Percentiles rank a stretch among this genome's conserved stretches.
phyloP scores from a whole-genome alignment of 2,329 filamentous ascomycete species.

The Ophiostoma sp. region DNA sequence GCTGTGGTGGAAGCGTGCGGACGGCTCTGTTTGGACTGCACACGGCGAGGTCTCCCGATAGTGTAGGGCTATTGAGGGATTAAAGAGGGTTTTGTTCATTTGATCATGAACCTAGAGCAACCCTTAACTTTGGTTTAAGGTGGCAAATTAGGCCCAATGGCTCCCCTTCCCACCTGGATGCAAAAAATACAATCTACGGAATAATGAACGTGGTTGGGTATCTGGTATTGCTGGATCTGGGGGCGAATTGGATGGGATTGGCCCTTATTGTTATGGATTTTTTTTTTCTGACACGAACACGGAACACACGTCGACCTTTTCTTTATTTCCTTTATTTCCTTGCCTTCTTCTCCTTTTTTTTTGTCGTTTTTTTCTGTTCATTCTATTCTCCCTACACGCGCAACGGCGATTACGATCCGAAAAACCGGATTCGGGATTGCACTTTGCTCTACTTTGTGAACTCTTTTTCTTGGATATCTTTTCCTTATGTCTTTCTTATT shows the following conservation, averaged over 20 bases:
- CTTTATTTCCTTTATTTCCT: neutral
- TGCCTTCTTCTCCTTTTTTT: slow-evolving; percentile 6
- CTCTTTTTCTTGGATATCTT: neutral
- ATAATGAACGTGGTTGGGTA: neutral
- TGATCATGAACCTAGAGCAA: neutral
- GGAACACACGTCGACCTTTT: neutral
- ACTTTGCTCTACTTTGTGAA: neutral
- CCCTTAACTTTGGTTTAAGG: neutral
- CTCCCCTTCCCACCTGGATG: neutral
- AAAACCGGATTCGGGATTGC: neutral
- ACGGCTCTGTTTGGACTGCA: slow-evolving; percentile 29
- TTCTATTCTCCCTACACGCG: slow-evolving; percentile 10
- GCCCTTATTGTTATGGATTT: neutral
- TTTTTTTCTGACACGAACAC: slow-evolving; percentile 6
- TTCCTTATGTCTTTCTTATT: neutral
- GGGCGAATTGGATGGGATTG: neutral
- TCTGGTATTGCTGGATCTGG: neutral
- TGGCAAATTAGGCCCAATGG: neutral
- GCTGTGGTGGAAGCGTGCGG: slow-evolving; percentile 32
- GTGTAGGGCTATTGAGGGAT: neutral
- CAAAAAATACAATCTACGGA: slow-evolving; percentile 1
- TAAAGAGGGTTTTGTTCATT: neutral
- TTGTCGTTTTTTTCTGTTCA: neutral
- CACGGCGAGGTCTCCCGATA: slow-evolving; percentile 25
- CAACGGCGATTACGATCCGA: neutral